These are phyloP conservation scores for Discostella pseudostelligera DNA, from an alignment of 108 stramenopile genomes.

Conservation along the genomic window DNA sequence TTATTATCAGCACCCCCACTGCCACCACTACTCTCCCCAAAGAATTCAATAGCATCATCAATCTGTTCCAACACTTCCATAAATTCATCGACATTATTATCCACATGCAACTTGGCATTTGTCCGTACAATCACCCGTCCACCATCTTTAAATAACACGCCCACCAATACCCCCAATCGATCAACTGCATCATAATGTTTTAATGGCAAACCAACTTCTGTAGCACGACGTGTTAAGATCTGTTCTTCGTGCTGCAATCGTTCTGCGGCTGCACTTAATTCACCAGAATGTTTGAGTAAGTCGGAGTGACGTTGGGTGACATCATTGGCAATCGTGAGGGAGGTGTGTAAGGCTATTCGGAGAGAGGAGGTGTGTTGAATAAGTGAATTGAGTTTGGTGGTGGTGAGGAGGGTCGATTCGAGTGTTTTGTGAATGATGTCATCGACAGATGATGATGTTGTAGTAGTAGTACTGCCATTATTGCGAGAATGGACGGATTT, in stretches of 20 bases:
- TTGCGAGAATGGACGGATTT: not conserved
- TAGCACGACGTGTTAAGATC: slow-evolving; percentile 62
- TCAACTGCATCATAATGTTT: slow-evolving; percentile 89
- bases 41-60: slow-evolving; percentile 79
- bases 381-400: slow-evolving; percentile 55
- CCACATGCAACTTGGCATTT: slow-evolving; percentile 76
- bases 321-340: slow-evolving; percentile 76
- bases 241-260: slow-evolving; percentile 79
- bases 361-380: slow-evolving; percentile 68
- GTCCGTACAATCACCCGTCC: slow-evolving; percentile 64
- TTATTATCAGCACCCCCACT: slow-evolving; percentile 27
- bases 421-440: slow-evolving; percentile 36
- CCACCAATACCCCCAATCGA: slow-evolving; percentile 66
- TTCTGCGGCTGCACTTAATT: slow-evolving; percentile 88
- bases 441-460: slow-evolving; percentile 17
- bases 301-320: slow-evolving; percentile 79
- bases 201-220: slow-evolving; percentile 83
- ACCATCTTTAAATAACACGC: slow-evolving; percentile 71
- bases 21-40: slow-evolving; percentile 60
- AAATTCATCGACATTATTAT: slow-evolving; percentile 67
- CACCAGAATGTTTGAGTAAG: slow-evolving; percentile 77
- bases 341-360: slow-evolving; percentile 63
- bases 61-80: slow-evolving; percentile 61
- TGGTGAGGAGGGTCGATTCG: slow-evolving; percentile 31
- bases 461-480: slow-evolving; percentile 1